Evolutionary conservation across 805 yeast genomes (phyloP), one percentile per base, ranked within the genome.

Genomic region (Ogataea paradorogensis): DNA sequence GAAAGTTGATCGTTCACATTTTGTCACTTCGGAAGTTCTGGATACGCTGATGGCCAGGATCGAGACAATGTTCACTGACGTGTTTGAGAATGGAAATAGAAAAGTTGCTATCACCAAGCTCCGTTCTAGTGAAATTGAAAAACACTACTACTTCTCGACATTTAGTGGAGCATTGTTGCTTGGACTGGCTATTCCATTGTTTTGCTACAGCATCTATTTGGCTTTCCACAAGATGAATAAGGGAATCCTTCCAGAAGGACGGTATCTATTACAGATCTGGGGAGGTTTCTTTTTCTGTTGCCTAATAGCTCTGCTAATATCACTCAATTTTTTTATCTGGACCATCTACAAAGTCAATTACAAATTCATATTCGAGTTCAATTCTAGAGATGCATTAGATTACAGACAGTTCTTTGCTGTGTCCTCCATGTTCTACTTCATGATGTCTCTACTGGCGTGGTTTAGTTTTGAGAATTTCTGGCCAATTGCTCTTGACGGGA

Each of bases 331-430:
- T 55, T 63, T 69, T 40, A 77, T 82, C 3, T 93, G 95, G 91
- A 72, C 80, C 18, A 59, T 64, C 31, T 82, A 67, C 62, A 84
- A 85, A 53, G 82, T 93, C 52, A 93, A 91, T 61, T 93, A 93
- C 61, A 83, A 83, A 54, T 90, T 93, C 56, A 89, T 93, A 42
- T 89, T 93, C 59, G 98, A 93, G 63, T 82, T 89, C 51, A 80
- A 86, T 55, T 74, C 81, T 30, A 72, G 82, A 27, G 76, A 80
- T 24, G 80, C 78, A 10, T 62, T 87, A 33, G 80, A 85, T 53
- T 81, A 65, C 47, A 72, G 77, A 39, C 84, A 88, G 57, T 84
- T 72, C 48, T 67, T 81, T 38, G 68, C 84, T 10, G 51, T 87
- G 15, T 87, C 95, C 0, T 65, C 86, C 0, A 51, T 80, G 7